A percentile compares a stretch with the other conserved stretches of the same genome.
Conservation (phyloP, 345 rosid species). For the Eucalyptus curtisii region DNA sequence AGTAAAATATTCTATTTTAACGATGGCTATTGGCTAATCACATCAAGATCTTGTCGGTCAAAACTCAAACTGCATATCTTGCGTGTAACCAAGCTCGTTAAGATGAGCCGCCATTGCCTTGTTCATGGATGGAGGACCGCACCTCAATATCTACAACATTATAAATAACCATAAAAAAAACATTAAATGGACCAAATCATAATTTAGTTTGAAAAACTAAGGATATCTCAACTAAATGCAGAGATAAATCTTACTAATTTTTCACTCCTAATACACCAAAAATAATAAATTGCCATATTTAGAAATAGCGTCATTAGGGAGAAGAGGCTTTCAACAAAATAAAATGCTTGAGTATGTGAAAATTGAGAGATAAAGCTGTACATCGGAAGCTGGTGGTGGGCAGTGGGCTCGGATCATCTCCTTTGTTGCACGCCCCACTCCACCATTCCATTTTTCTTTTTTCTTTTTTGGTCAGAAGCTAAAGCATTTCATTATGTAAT, state of each 20-base stretch:
- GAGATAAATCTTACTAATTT: not conserved
- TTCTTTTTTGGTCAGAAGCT: no score
- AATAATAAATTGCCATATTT: no score
- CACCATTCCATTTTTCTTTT: conserved; percentile 24
- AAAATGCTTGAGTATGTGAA: not conserved
- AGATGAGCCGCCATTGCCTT: conserved; percentile 30
- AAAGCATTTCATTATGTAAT: no score
- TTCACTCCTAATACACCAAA: not conserved
- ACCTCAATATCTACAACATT: conserved; percentile 21
- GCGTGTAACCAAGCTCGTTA: conserved; percentile 21
- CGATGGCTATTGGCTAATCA: no score
- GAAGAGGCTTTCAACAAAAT: not conserved
- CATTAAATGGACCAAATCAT: not conserved
- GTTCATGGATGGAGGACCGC: conserved; percentile 34
- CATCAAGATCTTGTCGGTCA: not conserved
- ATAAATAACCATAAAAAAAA: not conserved
- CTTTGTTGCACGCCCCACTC: conserved; percentile 18
- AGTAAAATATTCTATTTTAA: not conserved
- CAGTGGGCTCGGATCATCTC: conserved; percentile 29
- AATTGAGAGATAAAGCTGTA: not conserved
- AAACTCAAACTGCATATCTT: conserved; percentile 37
- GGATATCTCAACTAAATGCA: not conserved
- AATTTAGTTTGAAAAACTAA: not conserved
- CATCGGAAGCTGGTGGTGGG: conserved; percentile 25
- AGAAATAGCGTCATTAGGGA: not conserved